Evolutionary conservation across 768 basidiomycete genomes (phyloP), one percentile per base, ranked within the genome.

Genomic region (Tephrocybe sp.): DNA sequence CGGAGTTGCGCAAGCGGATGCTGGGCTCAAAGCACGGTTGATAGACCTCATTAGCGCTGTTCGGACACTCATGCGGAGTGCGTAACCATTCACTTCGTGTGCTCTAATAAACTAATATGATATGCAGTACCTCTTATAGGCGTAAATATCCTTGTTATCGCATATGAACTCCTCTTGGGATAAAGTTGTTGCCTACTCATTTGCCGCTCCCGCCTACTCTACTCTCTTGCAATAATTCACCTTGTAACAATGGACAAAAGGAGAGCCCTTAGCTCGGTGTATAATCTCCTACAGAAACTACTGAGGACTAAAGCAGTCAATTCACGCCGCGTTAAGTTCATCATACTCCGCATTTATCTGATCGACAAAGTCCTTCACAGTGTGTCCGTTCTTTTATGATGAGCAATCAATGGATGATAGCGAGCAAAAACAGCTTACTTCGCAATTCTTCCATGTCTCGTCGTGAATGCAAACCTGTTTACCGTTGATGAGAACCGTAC

Each of bases 31-130:
- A 72, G 80, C 82, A 54, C 82, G 91, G 61, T 67, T 98, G 52
- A 83, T 98, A 65, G 90, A 91, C 72, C 82, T 99, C 60, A 97
- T 98, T 55, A 83, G 89, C 59, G 96, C 96, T 30, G 93, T 98
- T 52, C 79, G 96, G 70, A 98, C 96, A 38, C 77, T 99, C 60
- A 92, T 98, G 91, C 84, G 96, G 68, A 93, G 96, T 99, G 66
- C 75, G 95, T 84, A 34, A 45, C 31, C 30, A 30, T 51, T 44
- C 11, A 46, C 41, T 71, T 9, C 48, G 5, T 36, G 21, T 13
- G 36, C 37, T 40, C 42, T 19, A 19, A 18, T n/a, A 13, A 45
- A 48, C 44, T 25, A 40, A 11, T 13, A 46, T 50, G 44, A 37
- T 28, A 48, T 59, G 18, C 53, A 98, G 95, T 98, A 78, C 95